Evolutionary conservation across 1,284 basidiomycete species (phyloP).

Genomic region (Malassezia pachydermatis): DNA sequence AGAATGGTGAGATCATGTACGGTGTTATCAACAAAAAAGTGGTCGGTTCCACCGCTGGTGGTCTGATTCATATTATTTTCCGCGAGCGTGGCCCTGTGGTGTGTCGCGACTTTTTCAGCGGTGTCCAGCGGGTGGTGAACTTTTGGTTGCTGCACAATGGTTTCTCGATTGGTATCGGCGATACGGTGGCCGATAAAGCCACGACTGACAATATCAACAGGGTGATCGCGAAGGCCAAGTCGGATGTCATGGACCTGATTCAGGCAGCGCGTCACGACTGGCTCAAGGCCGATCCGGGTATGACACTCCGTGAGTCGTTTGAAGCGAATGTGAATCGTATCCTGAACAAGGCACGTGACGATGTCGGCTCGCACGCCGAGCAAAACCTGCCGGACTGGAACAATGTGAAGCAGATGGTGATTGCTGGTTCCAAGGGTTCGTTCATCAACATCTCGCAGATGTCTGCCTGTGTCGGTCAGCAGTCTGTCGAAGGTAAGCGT

Average conservation of each 20-base stretch:
- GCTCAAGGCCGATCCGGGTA: constrained; percentile 58
- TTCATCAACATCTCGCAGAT: constrained; percentile 99
- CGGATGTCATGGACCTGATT: constrained; percentile 41
- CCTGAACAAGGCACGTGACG: constrained; percentile 90
- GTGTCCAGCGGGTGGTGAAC: constrained; percentile 89
- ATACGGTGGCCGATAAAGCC: constrained; percentile 83
- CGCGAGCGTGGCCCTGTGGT: constrained; percentile 91
- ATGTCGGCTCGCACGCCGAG: constrained; percentile 88
- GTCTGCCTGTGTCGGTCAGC: constrained; percentile 98
- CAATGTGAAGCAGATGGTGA: constrained; percentile 99
- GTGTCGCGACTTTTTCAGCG: constrained; percentile 83
- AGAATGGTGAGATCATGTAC: constrained; percentile 91
- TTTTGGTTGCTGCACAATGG: constrained; percentile 98
- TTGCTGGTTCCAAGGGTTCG: constrained; percentile 87
- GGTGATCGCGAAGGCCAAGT: constrained; percentile 71
- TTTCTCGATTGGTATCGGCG: constrained; percentile 97
- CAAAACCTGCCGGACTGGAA: constrained; percentile 94
- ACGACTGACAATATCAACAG: constrained; percentile 75
- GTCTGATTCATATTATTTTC: constrained; percentile 93
- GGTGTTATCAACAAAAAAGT: constrained; percentile 97
- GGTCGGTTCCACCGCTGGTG: constrained; percentile 77
- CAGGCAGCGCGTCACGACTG: constrained; percentile 40
- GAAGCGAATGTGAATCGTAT: constrained; percentile 83
- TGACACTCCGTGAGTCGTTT: constrained; percentile 98
- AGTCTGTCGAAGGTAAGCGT: constrained; percentile 92